Evolutionary conservation across 495 filamentous ascomycete species (phyloP).

Genomic region (Neurospora terricola): DNA sequence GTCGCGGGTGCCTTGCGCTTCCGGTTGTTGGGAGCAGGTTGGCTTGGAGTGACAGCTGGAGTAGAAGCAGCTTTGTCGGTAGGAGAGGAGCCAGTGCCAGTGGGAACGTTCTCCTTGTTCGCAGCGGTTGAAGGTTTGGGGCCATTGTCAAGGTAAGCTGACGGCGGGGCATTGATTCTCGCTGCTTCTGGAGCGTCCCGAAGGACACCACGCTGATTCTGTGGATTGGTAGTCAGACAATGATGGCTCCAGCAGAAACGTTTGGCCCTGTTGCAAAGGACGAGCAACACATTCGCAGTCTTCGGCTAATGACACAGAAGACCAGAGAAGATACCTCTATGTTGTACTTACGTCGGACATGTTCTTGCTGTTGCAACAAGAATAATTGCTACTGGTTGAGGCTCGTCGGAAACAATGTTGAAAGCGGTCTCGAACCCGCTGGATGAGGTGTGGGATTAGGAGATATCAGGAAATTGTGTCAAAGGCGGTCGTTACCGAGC

Average conservation of each 20-base stretch:
- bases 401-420: background rate
- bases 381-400: background rate
- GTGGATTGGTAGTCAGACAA: background rate
- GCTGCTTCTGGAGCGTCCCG: background rate
- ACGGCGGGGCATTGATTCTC: background rate
- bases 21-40: conserved; percentile 8
- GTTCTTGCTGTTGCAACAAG: background rate
- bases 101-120: background rate
- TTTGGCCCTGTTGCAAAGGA: background rate
- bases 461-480: background rate
- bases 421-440: background rate
- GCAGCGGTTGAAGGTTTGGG: background rate
- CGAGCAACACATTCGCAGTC: background rate
- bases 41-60: background rate
- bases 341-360: background rate
- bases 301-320: background rate
- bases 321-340: background rate
- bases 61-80: background rate
- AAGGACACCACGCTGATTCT: background rate
- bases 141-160: background rate
- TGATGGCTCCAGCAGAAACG: background rate
- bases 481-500: background rate
- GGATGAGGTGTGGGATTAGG: background rate
- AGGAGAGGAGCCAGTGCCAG: background rate
- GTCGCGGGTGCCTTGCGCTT: conserved; percentile 25